Percentiles rank a stretch among this genome's conserved stretches.
Conservation (phyloP, 2,329 filamentous ascomycete species). For the Colletotrichum somersetense region DNA sequence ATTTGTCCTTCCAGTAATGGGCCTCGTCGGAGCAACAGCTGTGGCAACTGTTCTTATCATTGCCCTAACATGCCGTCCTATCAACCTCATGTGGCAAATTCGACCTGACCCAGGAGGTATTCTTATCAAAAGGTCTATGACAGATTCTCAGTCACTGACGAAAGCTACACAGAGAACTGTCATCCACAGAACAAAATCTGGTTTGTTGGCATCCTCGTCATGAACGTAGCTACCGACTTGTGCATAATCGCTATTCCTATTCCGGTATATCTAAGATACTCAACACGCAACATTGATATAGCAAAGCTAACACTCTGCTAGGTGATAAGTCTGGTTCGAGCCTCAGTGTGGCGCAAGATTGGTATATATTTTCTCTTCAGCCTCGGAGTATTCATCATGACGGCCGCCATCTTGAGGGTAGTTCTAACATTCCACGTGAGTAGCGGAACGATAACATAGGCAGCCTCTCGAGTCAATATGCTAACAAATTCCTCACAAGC, state of each 20-base stretch:
- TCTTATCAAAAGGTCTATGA: conserved; percentile 16
- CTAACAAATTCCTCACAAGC: background rate
- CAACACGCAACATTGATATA: no score
- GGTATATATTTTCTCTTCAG: conserved; percentile 51
- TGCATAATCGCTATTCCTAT: conserved; percentile 53
- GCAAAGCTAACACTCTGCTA: conserved; percentile 11
- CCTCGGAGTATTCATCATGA: conserved; percentile 51
- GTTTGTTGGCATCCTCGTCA: conserved; percentile 50
- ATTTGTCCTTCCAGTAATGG: conserved; percentile 53
- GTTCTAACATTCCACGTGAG: conserved; percentile 48
- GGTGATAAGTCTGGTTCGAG: conserved; percentile 48
- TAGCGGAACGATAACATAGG: no score
- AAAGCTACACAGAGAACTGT: conserved; percentile 43
- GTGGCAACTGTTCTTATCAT: conserved; percentile 47
- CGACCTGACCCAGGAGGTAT: conserved; percentile 54
- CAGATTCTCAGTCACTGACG: background rate
- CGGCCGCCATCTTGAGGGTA: conserved; percentile 47
- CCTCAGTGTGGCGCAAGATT: conserved; percentile 47
- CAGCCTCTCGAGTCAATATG: no score
- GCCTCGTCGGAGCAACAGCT: conserved; percentile 46
- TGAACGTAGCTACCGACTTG: conserved; percentile 52
- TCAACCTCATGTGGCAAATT: conserved; percentile 52
- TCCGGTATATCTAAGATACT: conserved; percentile 43
- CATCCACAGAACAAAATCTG: conserved; percentile 50
- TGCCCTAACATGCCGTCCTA: conserved; percentile 50